A percentile compares a stretch with the other conserved stretches of the same genome.
phyloP scores from a whole-genome alignment of 1,139 yeast species.

The Torulaspora pretoriensis region DNA sequence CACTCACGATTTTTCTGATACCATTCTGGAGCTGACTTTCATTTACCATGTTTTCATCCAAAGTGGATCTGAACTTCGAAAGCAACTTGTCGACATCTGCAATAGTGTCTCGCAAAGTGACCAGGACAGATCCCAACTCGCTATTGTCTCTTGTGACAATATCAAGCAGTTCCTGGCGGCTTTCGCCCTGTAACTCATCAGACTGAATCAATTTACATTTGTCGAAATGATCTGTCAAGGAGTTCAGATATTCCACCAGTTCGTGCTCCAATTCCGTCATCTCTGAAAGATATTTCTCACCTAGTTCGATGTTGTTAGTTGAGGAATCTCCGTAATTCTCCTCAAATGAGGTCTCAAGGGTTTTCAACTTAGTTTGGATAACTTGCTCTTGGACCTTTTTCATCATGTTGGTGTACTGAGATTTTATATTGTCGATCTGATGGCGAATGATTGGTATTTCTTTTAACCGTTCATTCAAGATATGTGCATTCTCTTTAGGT shows the following conservation, averaged over 20 bases:
- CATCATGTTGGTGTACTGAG: slow-evolving; percentile 30
- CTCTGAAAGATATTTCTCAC: slow-evolving; percentile 26
- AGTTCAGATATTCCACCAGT: slow-evolving; percentile 62
- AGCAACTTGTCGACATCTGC: slow-evolving; percentile 34
- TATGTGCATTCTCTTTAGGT: slow-evolving; percentile 40
- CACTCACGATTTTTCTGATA: slow-evolving; percentile 27
- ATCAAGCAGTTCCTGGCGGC: slow-evolving; percentile 37
- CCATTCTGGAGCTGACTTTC: slow-evolving; percentile 29
- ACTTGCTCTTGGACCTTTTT: slow-evolving; percentile 27
- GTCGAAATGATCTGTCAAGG: slow-evolving; percentile 78
- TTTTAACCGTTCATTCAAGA: slow-evolving; percentile 33
- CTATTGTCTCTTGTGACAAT: slow-evolving; percentile 41
- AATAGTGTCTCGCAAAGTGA: slow-evolving; percentile 35
- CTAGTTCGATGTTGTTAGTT: slow-evolving; percentile 18
- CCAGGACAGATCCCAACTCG: slow-evolving; percentile 39
- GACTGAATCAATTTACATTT: slow-evolving; percentile 49
- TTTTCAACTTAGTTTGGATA: slow-evolving; percentile 22
- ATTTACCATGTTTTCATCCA: slow-evolving; percentile 14
- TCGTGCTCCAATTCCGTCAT: slow-evolving; percentile 60
- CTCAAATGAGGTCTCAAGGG: slow-evolving; percentile 20
- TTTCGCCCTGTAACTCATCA: slow-evolving; percentile 24
- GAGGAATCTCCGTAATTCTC: slow-evolving; percentile 19
- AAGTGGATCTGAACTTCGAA: slow-evolving; percentile 27
- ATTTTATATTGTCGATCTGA: slow-evolving; percentile 29
- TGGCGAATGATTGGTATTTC: slow-evolving; percentile 34